Evolutionary conservation across 768 basidiomycete genomes (phyloP).

Genomic region (Suillus occidentalis): DNA sequence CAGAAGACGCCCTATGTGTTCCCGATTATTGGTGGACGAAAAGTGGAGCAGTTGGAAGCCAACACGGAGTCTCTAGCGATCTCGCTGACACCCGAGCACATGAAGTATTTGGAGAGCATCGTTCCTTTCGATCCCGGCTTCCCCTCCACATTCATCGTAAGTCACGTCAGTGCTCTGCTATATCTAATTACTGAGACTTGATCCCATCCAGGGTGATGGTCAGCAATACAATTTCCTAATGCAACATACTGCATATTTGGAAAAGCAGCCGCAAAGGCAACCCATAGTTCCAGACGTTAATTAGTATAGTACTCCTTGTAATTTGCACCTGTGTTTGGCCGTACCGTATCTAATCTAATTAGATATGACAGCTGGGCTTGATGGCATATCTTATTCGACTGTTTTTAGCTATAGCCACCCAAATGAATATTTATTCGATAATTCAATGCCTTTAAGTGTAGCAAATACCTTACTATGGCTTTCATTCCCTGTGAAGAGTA

Average conservation of each 20-base stretch:
- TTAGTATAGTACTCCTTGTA: background rate
- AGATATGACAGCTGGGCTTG: no score
- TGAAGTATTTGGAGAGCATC: slow-evolving; percentile 41
- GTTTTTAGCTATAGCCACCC: no score
- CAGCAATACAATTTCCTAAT: slow-evolving; percentile 17
- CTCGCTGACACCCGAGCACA: slow-evolving; percentile 43
- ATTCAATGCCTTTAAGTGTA: no score
- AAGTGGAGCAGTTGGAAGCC: slow-evolving; percentile 46
- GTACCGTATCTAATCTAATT: no score
- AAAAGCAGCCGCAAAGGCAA: slow-evolving; percentile 16
- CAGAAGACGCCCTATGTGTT: slow-evolving; percentile 48
- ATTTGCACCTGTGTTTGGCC: background rate
- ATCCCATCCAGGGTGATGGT: slow-evolving; percentile 28
- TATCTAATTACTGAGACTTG: slow-evolving; percentile 1
- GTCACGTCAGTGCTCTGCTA: slow-evolving; percentile 10
- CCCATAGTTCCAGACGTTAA: slow-evolving; percentile 15
- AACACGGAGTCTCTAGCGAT: slow-evolving; percentile 52
- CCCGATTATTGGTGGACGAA: slow-evolving; percentile 50
- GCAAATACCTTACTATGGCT: no score
- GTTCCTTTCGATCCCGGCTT: slow-evolving; percentile 49
- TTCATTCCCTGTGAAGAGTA: no score
- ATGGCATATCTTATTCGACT: no score
- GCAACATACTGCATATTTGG: slow-evolving; percentile 19
- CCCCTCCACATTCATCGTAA: slow-evolving; percentile 30
- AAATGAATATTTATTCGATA: no score